Percentiles rank a stretch among this genome's conserved stretches.
Evolutionary conservation across 331 rosid species (phyloP).

Genomic region (Pyracantha coccinea): DNA sequence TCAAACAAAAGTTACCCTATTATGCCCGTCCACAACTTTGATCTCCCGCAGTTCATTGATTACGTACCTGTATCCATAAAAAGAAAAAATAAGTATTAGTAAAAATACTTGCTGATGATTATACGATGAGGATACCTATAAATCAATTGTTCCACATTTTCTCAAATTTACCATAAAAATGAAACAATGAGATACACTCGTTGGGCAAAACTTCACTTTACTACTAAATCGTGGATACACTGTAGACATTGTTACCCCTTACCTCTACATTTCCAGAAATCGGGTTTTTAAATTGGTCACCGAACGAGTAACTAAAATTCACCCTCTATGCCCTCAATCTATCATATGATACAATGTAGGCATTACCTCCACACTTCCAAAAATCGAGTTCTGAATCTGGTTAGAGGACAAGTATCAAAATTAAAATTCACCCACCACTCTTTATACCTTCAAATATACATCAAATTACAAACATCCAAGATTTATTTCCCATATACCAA

Average conservation of each 20-base stretch:
- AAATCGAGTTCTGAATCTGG: background rate
- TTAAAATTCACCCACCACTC: background rate
- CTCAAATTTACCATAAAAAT: too few species aligned
- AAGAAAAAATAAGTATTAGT: background rate
- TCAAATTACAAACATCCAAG: background rate
- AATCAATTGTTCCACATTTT: too few species aligned
- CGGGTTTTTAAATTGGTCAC: background rate
- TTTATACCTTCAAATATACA: background rate
- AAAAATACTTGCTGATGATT: background rate
- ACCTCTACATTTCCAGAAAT: background rate
- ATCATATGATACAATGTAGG: background rate
- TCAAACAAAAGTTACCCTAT: conserved; percentile 40
- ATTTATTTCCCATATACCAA: too few species aligned
- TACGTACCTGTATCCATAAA: conserved; percentile 37
- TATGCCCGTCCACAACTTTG: conserved; percentile 47
- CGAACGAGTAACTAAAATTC: background rate
- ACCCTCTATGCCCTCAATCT: background rate
- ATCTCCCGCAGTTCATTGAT: conserved; percentile 49
- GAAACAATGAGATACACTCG: too few species aligned
- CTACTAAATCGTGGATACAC: background rate
- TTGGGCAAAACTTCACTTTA: too few species aligned
- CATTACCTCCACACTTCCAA: background rate
- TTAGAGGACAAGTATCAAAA: background rate
- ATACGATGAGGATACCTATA: too few species aligned
- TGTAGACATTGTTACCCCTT: background rate